These are phyloP conservation scores for Bipolaris sorokiniana DNA, from an alignment of 2,329 filamentous ascomycete genomes.

Conservation along the genomic window DNA sequence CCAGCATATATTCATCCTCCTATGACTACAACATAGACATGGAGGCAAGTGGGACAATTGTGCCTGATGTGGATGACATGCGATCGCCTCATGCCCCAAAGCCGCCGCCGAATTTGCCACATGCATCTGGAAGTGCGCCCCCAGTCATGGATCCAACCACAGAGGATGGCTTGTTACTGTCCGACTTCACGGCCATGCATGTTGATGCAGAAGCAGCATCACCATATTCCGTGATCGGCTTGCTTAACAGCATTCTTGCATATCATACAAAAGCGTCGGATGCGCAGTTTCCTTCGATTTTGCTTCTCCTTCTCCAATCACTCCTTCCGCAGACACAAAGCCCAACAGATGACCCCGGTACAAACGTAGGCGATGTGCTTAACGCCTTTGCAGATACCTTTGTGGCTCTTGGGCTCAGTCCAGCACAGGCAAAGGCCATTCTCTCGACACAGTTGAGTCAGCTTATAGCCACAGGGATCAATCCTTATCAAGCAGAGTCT, in stretches of 20 bases:
- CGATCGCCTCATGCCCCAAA: constrained; percentile 34
- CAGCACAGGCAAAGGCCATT: constrained; percentile 50
- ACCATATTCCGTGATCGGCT: constrained; percentile 51
- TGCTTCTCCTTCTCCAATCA: constrained; percentile 55
- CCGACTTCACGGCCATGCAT: constrained; percentile 47
- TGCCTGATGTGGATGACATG: constrained; percentile 43
- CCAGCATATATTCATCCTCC: constrained; percentile 39
- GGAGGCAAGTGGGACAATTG: constrained; percentile 52
- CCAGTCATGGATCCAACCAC: constrained; percentile 32
- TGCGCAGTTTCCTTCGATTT: constrained; percentile 55
- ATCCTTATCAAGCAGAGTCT: constrained; percentile 60
- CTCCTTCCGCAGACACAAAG: constrained; percentile 53
- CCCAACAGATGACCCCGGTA: constrained; percentile 32
- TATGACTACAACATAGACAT: constrained; percentile 43
- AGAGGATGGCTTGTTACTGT: constrained; percentile 41
- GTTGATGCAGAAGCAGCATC: constrained; percentile 42
- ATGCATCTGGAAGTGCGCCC: constrained; percentile 34
- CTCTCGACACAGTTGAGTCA: constrained; percentile 50
- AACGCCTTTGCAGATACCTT: constrained; percentile 51
- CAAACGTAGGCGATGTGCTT: constrained; percentile 43
- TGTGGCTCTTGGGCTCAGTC: constrained; percentile 45
- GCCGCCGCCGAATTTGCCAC: constrained; percentile 20
- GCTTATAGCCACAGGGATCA: constrained; percentile 53
- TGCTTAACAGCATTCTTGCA: constrained; percentile 51
- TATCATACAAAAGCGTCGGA: constrained; percentile 53